A percentile compares a stretch with the other conserved stretches of the same genome.
Conservation (phyloP, 108 stramenopile genomes). For the Fragilaria radians region DNA sequence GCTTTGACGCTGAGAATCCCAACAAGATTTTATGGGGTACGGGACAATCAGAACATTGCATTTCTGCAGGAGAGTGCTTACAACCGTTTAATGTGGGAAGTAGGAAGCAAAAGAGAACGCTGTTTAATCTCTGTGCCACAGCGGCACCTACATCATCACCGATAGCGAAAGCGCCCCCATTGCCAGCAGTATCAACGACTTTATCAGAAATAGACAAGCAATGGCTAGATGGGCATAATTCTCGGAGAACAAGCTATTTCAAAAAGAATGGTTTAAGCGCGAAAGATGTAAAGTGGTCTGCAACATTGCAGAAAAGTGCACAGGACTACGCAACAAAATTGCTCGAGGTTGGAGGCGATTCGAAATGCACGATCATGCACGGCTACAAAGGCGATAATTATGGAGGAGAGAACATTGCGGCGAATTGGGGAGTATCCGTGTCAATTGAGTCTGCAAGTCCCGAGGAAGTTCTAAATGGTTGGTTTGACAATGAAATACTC, state of each 20-base stretch:
- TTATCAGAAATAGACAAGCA: not conserved
- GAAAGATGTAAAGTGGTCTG: not conserved
- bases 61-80: too few species aligned
- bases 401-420: slow-evolving; percentile 1
- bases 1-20: too few species aligned
- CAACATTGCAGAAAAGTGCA: not conserved
- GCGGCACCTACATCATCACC: too few species aligned
- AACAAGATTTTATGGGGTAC: too few species aligned
- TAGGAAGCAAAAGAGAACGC: too few species aligned
- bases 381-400: not conserved
- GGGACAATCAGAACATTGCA: too few species aligned
- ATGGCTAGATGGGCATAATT: slow-evolving; percentile 2
- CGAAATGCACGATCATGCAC: not conserved
- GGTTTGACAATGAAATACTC: slow-evolving; percentile 2
- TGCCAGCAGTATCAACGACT: too few species aligned
- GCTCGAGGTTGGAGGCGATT: not conserved
- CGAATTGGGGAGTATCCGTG: not conserved
- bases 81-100: too few species aligned
- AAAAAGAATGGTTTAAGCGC: not conserved
- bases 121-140: too few species aligned
- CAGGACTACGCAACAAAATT: slow-evolving; percentile 3
- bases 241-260: slow-evolving; percentile 1
- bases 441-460: not conserved
- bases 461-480: not conserved
- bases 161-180: too few species aligned